Base-by-base conservation (phyloP, 805 yeast species). In the Huiozyma sinensis region DNA sequence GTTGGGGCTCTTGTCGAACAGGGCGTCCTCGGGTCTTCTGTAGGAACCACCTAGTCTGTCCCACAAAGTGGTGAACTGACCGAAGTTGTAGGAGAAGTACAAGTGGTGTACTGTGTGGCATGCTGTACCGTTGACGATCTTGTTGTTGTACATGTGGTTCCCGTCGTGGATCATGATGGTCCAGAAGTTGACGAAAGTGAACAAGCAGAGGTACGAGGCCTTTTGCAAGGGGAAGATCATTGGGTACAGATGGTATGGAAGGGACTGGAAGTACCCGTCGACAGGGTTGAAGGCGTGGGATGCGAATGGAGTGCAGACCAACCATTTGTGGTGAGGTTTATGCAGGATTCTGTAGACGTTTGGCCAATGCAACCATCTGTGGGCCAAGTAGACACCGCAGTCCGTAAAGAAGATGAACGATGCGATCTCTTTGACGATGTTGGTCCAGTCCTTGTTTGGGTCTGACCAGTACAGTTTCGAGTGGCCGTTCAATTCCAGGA, bases 281-380 rank as follows among this genome's bases (percentile, higher is more conserved):
- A 92, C 83, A 10, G 98, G 97, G 66, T 92, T 95, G 87, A 92
- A 92, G 28, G 97, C 97, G 60, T 89, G 97, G 7, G 95, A 86
- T 0, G 98, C 98, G 68, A 83, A 92, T 38, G 98, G 98, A 7
- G 98, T 90, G 49, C 97, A 90, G 36, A 92, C 96, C 54, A 92
- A 79, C 98, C 98, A 92, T 69, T 92, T 92, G 75, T 92, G 98
- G 66, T 92, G 98, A 9, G 97, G 97, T 69, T 92, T 92, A 71
- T 92, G 98, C 49, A 92, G 69, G 28, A 57, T 64, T 70, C 83
- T 89, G 76, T 92, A 92, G 36, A 92, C 81, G 12, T 72, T 54
- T 24, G 96, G 97, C 86, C 92, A 87, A 64, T 92, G 98, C 58
- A 92, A 73, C 76, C 85, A 76, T 61, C 97, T 79, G 69, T 92